These are phyloP conservation scores for Monosporascus sp. DNA, from an alignment of 2,329 filamentous ascomycete species.

Conservation along the genomic window DNA sequence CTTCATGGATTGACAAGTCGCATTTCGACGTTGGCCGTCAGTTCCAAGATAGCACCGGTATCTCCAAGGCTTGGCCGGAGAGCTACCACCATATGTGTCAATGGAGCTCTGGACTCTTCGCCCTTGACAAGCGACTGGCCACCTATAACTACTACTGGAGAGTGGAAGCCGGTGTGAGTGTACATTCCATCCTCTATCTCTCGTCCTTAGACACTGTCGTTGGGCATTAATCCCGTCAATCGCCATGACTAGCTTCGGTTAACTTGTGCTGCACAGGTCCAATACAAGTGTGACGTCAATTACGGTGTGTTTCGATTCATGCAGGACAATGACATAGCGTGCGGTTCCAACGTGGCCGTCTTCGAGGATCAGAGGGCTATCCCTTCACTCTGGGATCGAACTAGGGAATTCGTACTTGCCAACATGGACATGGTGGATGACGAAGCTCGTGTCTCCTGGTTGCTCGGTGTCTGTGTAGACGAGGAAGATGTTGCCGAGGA, in stretches of 20 bases:
- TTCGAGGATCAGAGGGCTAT: slow-evolving; percentile 40
- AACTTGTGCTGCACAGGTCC: slow-evolving; percentile 34
- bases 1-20: slow-evolving; percentile 65
- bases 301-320: slow-evolving; percentile 87
- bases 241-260: neutral
- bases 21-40: slow-evolving; percentile 60
- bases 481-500: slow-evolving; percentile 3
- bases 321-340: slow-evolving; percentile 76
- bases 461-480: slow-evolving; percentile 30
- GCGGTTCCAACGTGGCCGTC: slow-evolving; percentile 56
- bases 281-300: slow-evolving; percentile 58
- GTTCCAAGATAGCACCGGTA: slow-evolving; percentile 56
- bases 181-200: neutral
- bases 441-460: slow-evolving; percentile 45
- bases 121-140: slow-evolving; percentile 66
- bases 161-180: slow-evolving; percentile 54
- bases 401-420: slow-evolving; percentile 40
- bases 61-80: slow-evolving; percentile 60
- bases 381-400: slow-evolving; percentile 39
- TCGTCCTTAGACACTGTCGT: neutral
- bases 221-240: neutral
- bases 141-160: slow-evolving; percentile 57
- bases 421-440: slow-evolving; percentile 39
- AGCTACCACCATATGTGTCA: slow-evolving; percentile 74
- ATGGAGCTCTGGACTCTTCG: slow-evolving; percentile 82